Base-by-base conservation (phyloP, 345 rosid species). In the Ceriops decandra region DNA sequence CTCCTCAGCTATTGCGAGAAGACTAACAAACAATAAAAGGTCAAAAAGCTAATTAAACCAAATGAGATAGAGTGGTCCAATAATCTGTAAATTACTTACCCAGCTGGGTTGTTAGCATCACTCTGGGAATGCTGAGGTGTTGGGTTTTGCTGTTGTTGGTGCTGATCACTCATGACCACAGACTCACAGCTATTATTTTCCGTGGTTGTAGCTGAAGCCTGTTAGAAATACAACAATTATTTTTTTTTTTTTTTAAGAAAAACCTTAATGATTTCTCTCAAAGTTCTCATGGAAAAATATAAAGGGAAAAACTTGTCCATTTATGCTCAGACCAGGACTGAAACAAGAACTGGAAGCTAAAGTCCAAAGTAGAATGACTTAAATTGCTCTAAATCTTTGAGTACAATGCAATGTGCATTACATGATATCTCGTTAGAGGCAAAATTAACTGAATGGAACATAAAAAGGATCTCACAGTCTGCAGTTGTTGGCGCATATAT, bases 31-130 rank as follows among this genome's bases (percentile, higher is more conserved):
- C 9, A 64, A 27, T n/a, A 27, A 42, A 52, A 42, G 13, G 31
- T 7, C 31, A 58, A 20, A 65, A 31, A 63, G 21, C 51, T 32
- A 62, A 31, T 52, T 19, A 71, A 56, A 49, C 19, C 35, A 51
- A 7, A 1, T 6, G 67, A 17, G 35, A 60, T 32, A 10, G 51
- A 49, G 36, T 61, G 4, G 22, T 24, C 22, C 22, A 30, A 49
- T 51, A 60, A 26, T 32, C 33, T 46, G 35, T 49, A 57, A 62
- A 33, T 61, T 26, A 68, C 84, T 76, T 51, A 91, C 98, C 98
- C 97, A 79, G 98, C 93, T 88, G 97, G 98, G 96, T 77, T 89
- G 87, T 82, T 91, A 79, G 91, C 98, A 89, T 93, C 97, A 71
- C 89, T 83, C 57, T 85, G 91, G 22, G 85, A 88, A 77, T 86